Evolutionary conservation across 2,329 filamentous ascomycete species (phyloP).

Genomic region (Thelonectria discophora): DNA sequence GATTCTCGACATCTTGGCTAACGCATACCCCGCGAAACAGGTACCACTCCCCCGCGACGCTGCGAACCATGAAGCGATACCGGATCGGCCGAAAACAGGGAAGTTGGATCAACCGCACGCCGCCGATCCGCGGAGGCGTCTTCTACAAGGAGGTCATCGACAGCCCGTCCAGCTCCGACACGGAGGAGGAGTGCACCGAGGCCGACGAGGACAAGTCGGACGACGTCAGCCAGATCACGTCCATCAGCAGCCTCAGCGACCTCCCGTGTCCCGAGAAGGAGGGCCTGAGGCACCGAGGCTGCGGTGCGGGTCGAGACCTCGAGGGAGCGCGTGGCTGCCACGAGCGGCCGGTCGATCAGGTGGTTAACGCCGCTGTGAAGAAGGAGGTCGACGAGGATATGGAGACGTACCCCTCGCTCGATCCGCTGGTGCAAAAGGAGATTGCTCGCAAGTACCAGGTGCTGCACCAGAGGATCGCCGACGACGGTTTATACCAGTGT

Average conservation of each 20-base stretch:
- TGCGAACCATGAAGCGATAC: conserved; percentile 66
- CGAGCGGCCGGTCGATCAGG: conserved; percentile 16
- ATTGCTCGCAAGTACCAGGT: conserved; percentile 65
- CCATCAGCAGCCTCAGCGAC: conserved; percentile 27
- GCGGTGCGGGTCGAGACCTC: conserved; percentile 10
- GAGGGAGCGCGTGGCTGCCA: not conserved
- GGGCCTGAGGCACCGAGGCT: conserved; percentile 22
- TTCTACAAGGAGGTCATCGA: conserved; percentile 40
- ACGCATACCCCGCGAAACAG: conserved; percentile 48
- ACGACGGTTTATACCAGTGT: conserved; percentile 67
- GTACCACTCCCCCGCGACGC: conserved; percentile 63
- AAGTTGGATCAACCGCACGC: conserved; percentile 66
- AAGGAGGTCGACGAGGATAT: conserved; percentile 47
- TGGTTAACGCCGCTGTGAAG: conserved; percentile 37
- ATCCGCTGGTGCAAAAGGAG: conserved; percentile 61
- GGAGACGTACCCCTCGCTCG: conserved; percentile 60
- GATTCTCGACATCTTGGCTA: conserved; percentile 17
- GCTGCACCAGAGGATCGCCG: conserved; percentile 63
- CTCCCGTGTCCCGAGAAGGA: conserved; percentile 15
- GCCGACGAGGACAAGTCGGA: conserved; percentile 16
- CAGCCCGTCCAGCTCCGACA: conserved; percentile 28
- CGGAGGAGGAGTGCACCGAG: conserved; percentile 31
- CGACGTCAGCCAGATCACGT: conserved; percentile 32
- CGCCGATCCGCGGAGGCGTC: conserved; percentile 65
- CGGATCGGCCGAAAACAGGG: conserved; percentile 66